Evolutionary conservation across 73 alveolate genomes (phyloP), one percentile per base, ranked within the genome.

Genomic region (Diophrys appendiculata): DNA sequence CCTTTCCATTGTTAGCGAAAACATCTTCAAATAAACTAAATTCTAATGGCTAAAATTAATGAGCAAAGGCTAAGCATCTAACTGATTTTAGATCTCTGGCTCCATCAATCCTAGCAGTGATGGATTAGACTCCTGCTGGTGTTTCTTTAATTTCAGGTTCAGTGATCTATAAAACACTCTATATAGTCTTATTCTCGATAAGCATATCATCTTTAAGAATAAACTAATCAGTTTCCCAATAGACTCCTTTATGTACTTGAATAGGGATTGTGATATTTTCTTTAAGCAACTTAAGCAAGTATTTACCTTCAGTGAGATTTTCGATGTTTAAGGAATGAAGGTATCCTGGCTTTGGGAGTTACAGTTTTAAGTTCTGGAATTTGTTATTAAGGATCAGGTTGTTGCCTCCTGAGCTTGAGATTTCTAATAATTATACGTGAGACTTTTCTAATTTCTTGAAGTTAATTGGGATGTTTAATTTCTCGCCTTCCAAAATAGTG

Each of bases 181-280:
- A 33, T 65, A 32, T 52, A 53, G 23, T 54, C 35, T 52, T 55
- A 24, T 54, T 69, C 76, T 76, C 83, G 29, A 84, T 25, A 0
- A 84, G 24, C 32, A 54, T 14, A 60, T 77, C 55, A 26, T 74
- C 77, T 54, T 74, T 83, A 5, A 76, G 55, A 33, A 83, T 83
- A 33, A 76, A 76, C 65, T 52, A 32, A n/a, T 65, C 78, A 32
- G 55, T 35, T 30, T 76, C 91, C 91, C 91, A 83, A 24, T 52
- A 72, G 33, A 81, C 86, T 53, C 88, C 93, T 33, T 77, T 69
- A 65, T 86, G 90, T 11, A 82, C 81, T 5, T 68, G 85, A 3
- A 86, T 72, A 25, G 29, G 11, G 22, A 86, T 72, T 27, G 26
- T 30, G 23, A 33, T 34, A 2, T 72, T 22, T 2, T 3, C 72